Conservation (phyloP, 129 eudicot species). For the Apium graveolens region DNA sequence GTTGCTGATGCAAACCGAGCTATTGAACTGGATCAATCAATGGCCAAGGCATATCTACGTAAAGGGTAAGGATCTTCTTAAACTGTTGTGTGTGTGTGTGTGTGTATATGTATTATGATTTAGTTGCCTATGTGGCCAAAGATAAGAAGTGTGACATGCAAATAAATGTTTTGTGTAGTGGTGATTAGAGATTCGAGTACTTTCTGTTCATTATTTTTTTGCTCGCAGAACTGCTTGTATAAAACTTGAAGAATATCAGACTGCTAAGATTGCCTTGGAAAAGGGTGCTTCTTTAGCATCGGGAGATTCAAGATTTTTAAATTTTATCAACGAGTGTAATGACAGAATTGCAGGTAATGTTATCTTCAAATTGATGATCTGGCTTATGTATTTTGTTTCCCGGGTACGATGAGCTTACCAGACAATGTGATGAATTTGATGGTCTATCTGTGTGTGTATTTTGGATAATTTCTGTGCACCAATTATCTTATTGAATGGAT, state of each 20-base stretch:
- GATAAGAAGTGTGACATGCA: not conserved
- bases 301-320: conserved; percentile 40
- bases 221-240: conserved; percentile 38
- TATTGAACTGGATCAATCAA: conserved; percentile 44
- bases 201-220: not conserved
- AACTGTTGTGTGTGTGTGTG: not conserved
- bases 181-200: not conserved
- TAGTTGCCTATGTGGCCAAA: not conserved
- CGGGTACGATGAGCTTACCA: not conserved
- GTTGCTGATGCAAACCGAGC: conserved; percentile 59
- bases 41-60: conserved; percentile 49
- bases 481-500: not conserved
- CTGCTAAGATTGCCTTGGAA: conserved; percentile 55
- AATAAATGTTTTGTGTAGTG: not conserved
- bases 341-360: conserved; percentile 38
- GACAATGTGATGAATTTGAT: not conserved
- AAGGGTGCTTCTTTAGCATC: conserved; percentile 44
- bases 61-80: conserved; percentile 37
- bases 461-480: not conserved
- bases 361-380: not conserved
- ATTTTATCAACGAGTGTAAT: conserved; percentile 48
- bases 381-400: not conserved
- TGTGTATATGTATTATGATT: not conserved
- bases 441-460: not conserved
- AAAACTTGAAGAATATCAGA: conserved; percentile 57